phyloP scores from a whole-genome alignment of 2,329 filamentous ascomycete genomes.

The Aspergillus caelatus region DNA sequence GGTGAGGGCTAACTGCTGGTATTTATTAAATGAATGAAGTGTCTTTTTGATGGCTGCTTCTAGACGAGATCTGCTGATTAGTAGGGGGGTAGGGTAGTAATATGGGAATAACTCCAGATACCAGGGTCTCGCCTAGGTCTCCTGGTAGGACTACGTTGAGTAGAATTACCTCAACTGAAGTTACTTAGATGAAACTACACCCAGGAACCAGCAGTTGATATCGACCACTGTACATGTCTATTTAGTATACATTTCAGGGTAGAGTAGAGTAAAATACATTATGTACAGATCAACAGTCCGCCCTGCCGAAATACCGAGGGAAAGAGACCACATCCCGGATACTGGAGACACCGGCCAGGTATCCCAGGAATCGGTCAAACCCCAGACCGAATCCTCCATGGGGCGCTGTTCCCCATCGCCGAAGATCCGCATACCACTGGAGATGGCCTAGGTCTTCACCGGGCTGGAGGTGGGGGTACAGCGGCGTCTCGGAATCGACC shows the following conservation, averaged over 20 bases:
- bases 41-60: too few species aligned
- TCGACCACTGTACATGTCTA: background rate
- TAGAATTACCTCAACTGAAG: background rate
- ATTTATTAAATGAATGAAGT: too few species aligned
- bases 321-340: constrained; percentile 86
- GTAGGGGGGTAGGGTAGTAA: too few species aligned
- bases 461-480: constrained; percentile 41
- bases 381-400: constrained; percentile 91
- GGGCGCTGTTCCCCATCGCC: constrained; percentile 86
- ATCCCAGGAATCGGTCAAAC: constrained; percentile 83
- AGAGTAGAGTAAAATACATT: background rate
- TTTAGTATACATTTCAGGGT: background rate
- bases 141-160: background rate
- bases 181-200: background rate
- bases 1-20: too few species aligned
- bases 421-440: constrained; percentile 86
- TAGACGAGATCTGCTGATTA: too few species aligned
- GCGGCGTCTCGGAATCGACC: constrained; percentile 23
- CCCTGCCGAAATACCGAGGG: constrained; percentile 67
- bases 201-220: background rate
- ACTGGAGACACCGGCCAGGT: constrained; percentile 78
- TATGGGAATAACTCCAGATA: too few species aligned
- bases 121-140: too few species aligned
- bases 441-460: constrained; percentile 55
- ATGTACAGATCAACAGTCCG: constrained; percentile 46